Percentiles rank a stretch among this genome's conserved stretches.
Evolutionary conservation across 768 basidiomycete species (phyloP).

Genomic region (Tephrocybe sp.): DNA sequence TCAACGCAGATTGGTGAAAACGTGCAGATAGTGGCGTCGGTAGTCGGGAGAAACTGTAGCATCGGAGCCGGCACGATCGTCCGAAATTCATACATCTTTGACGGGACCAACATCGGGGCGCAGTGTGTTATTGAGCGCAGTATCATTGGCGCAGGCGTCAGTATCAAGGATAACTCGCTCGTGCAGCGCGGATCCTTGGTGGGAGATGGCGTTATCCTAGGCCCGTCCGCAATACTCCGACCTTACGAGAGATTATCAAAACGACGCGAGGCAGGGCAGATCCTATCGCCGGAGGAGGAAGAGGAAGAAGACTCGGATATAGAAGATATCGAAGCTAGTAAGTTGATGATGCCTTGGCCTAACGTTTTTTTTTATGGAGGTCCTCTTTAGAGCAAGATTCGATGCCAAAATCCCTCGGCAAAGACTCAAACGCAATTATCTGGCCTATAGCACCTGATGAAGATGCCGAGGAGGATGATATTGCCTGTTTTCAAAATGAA

Average conservation of each 20-base stretch:
- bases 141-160: conserved; percentile 79
- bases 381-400: conserved; percentile 44
- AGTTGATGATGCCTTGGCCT: conserved; percentile 20
- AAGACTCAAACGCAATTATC: conserved; percentile 70
- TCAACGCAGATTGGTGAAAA: conserved; percentile 64
- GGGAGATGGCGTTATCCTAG: conserved; percentile 77
- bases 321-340: conserved; percentile 67
- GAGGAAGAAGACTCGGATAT: conserved; percentile 57
- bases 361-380: not conserved
- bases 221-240: conserved; percentile 61
- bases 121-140: conserved; percentile 71
- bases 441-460: conserved; percentile 73
- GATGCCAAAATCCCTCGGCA: conserved; percentile 52
- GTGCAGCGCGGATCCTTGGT: conserved; percentile 80
- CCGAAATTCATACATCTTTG: conserved; percentile 79
- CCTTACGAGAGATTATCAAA: conserved; percentile 76
- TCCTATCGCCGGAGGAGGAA: conserved; percentile 28
- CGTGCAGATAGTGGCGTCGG: conserved; percentile 65
- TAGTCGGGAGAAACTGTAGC: conserved; percentile 72
- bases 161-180: conserved; percentile 59
- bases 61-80: conserved; percentile 74
- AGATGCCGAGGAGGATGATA: conserved; percentile 60
- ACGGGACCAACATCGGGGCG: conserved; percentile 68
- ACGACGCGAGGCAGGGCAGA: conserved; percentile 35
- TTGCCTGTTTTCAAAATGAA: conserved; percentile 62